Evolutionary conservation across 108 stramenopile genomes (phyloP).

Genomic region (Nannochloropsis gaditana): DNA sequence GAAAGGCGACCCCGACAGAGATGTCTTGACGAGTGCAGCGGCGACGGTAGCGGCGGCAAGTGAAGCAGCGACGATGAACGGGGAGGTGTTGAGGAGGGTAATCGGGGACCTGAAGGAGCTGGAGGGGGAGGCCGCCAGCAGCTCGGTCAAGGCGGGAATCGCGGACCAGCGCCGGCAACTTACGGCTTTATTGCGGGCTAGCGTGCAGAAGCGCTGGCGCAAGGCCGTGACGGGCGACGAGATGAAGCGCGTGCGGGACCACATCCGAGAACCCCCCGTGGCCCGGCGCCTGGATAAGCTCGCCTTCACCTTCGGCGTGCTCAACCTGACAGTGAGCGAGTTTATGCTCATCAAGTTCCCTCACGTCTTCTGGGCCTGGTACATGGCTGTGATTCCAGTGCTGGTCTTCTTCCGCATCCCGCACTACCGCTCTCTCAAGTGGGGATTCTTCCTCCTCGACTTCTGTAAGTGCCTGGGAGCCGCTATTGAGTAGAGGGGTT

Average conservation of each 20-base stretch:
- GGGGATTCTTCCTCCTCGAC: constrained; percentile 59
- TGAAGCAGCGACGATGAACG: not conserved
- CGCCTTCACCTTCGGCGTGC: constrained; percentile 54
- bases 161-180: not conserved
- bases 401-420: constrained; percentile 52
- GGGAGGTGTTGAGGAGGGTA: not conserved
- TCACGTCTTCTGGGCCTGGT: constrained; percentile 51
- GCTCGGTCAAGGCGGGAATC: not conserved
- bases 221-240: constrained; percentile 52
- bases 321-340: constrained; percentile 53
- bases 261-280: constrained; percentile 41
- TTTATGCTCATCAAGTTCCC: constrained; percentile 50
- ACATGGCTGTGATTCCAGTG: constrained; percentile 47
- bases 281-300: constrained; percentile 52
- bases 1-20: not conserved
- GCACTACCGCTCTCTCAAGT: constrained; percentile 49
- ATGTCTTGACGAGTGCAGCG: not conserved
- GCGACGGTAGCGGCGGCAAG: not conserved
- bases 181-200: not conserved
- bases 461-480: constrained; percentile 52
- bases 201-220: constrained; percentile 26
- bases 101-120: constrained; percentile 19
- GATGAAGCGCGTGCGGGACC: constrained; percentile 49
- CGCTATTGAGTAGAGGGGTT: too few relatives aligned
- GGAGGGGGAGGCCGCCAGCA: not conserved